Conservation (phyloP, 169 alveolate species). For the Neospora caninum region DNA sequence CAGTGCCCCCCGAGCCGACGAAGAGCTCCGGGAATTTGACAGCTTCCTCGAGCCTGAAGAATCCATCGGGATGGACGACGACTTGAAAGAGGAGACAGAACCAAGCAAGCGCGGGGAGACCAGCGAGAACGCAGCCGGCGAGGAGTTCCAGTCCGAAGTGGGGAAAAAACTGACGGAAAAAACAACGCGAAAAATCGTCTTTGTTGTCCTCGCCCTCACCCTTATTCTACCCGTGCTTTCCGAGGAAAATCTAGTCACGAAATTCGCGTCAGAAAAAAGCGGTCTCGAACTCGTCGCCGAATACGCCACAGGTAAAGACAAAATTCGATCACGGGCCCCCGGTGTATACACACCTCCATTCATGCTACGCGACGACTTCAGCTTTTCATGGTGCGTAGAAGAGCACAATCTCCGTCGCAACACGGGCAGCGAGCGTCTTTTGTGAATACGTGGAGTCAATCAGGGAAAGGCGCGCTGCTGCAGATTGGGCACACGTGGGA, state of each 20-base stretch:
- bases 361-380: too few species aligned
- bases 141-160: constrained; percentile 77
- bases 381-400: too few species aligned
- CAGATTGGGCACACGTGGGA: too few species aligned
- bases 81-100: constrained; percentile 31
- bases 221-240: constrained; percentile 44
- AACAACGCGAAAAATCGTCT: constrained; percentile 82
- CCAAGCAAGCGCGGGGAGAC: neutral
- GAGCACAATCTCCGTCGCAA: too few species aligned
- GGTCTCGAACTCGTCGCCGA: constrained; percentile 59
- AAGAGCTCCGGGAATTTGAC: constrained; percentile 8
- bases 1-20: constrained; percentile 28
- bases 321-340: neutral
- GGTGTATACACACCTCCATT: too few species aligned
- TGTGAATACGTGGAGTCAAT: too few species aligned
- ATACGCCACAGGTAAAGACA: constrained; percentile 46
- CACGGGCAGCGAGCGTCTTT: too few species aligned
- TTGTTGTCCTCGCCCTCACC: constrained; percentile 54
- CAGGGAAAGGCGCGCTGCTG: too few species aligned
- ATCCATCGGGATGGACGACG: constrained; percentile 48
- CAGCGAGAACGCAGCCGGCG: constrained; percentile 23
- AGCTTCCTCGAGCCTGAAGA: constrained; percentile 46
- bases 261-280: constrained; percentile 45
- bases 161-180: constrained; percentile 86
- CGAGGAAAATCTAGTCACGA: constrained; percentile 29